Evolutionary conservation across 345 rosid species (phyloP).

Genomic region (Gynandropsis gynandra): DNA sequence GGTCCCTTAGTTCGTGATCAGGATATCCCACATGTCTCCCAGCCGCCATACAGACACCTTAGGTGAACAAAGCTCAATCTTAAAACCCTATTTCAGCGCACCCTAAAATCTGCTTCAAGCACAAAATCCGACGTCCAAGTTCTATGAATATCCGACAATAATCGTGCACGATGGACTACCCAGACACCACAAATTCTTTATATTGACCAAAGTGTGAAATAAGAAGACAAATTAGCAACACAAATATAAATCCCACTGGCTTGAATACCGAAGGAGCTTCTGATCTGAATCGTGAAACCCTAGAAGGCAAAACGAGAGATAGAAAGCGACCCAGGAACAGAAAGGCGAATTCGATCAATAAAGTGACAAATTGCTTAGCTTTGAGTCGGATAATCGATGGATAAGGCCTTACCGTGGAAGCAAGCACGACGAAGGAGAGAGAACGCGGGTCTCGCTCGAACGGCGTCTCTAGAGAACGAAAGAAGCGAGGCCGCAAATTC

Average conservation of each 20-base stretch:
- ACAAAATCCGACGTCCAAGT: background rate
- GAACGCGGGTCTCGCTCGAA: background rate
- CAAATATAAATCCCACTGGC: background rate
- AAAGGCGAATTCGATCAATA: background rate
- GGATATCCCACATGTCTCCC: slow-evolving; percentile 70
- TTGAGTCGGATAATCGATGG: slow-evolving; percentile 5
- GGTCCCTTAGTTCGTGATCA: slow-evolving; percentile 55
- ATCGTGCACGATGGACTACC: background rate
- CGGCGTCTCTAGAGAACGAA: slow-evolving; percentile 10
- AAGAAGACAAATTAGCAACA: slow-evolving; percentile 2
- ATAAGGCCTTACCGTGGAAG: slow-evolving; percentile 20
- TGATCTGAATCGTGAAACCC: slow-evolving; percentile 30
- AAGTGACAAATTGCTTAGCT: slow-evolving; percentile 10
- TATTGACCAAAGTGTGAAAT: background rate
- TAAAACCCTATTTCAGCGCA: slow-evolving; percentile 8
- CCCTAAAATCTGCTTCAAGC: slow-evolving; percentile 13
- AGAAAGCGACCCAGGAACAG: background rate
- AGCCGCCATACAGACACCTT: slow-evolving; percentile 53
- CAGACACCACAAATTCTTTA: background rate
- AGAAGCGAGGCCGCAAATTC: slow-evolving; percentile 10
- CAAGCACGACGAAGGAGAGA: slow-evolving; percentile 14
- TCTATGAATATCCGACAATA: slow-evolving; percentile 14
- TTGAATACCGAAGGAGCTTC: slow-evolving; percentile 12
- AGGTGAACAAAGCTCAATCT: background rate
- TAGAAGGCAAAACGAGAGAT: slow-evolving; percentile 14